Conservation (phyloP, 1,284 basidiomycete genomes). For the Moesziomyces parantarcticus region DNA sequence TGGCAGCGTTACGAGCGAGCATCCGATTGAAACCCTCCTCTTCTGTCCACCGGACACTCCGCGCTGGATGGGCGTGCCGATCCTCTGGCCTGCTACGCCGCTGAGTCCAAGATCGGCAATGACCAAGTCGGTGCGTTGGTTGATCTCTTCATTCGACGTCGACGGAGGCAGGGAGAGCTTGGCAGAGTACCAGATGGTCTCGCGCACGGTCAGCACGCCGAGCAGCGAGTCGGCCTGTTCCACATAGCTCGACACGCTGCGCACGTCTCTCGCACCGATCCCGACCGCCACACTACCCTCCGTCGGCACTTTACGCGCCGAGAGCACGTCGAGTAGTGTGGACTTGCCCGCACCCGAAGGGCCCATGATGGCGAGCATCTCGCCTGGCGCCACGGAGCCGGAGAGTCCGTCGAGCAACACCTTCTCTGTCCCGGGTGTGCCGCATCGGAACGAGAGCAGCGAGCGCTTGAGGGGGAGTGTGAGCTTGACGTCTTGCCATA, state of each 20-base stretch:
- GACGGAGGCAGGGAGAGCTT: conserved; percentile 52
- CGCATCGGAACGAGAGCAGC: neutral
- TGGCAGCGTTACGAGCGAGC: conserved; percentile 67
- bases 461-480: conserved; percentile 7
- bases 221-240: conserved; percentile 69
- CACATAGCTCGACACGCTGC: conserved; percentile 63
- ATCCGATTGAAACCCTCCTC: conserved; percentile 67
- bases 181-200: conserved; percentile 67
- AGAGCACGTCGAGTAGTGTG: conserved; percentile 68
- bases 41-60: conserved; percentile 70
- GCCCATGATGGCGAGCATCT: conserved; percentile 63
- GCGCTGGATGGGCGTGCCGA: conserved; percentile 69
- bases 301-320: conserved; percentile 49
- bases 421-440: neutral
- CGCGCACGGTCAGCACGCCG: conserved; percentile 69
- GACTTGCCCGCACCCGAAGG: conserved; percentile 68
- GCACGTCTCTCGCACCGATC: conserved; percentile 18
- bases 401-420: conserved; percentile 13
- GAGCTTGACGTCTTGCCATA: conserved; percentile 16
- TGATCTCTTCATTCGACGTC: conserved; percentile 1
- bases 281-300: conserved; percentile 5
- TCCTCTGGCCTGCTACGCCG: conserved; percentile 57
- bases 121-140: conserved; percentile 41
- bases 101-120: conserved; percentile 63
- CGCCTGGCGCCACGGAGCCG: conserved; percentile 14